These are phyloP conservation scores for Vigna reflexopilosa DNA, from an alignment of 306 rosid species.

Conservation along the genomic window DNA sequence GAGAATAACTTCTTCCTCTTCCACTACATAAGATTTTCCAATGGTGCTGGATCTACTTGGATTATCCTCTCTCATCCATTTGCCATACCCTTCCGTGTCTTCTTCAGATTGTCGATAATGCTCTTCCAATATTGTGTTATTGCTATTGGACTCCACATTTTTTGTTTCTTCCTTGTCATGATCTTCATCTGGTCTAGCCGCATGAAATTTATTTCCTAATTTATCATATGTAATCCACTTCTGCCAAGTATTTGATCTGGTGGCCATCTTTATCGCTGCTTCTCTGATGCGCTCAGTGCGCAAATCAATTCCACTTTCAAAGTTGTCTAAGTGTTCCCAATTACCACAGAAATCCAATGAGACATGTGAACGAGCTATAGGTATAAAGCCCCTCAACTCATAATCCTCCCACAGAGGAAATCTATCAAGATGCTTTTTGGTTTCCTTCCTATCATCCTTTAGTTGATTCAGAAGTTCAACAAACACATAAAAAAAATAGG, in stretches of 20 bases:
- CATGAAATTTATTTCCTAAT: constrained; percentile 43
- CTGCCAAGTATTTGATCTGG: constrained; percentile 58
- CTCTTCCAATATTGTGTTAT: constrained; percentile 42
- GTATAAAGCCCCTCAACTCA: constrained; percentile 88
- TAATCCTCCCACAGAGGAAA: constrained; percentile 93
- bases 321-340: constrained; percentile 60
- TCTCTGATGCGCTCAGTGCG: constrained; percentile 67
- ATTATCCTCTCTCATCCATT: constrained; percentile 37
- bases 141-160: constrained; percentile 35
- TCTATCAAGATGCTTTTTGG: constrained; percentile 42
- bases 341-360: constrained; percentile 66
- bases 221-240: constrained; percentile 64
- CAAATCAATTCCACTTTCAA: constrained; percentile 57
- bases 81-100: constrained; percentile 39
- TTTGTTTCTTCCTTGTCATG: constrained; percentile 46
- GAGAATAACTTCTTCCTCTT: constrained; percentile 96
- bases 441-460: constrained; percentile 44
- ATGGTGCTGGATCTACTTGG: constrained; percentile 35
- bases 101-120: constrained; percentile 36
- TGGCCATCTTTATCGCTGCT: constrained; percentile 68
- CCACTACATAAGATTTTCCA: constrained; percentile 51
- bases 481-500: constrained; percentile 71
- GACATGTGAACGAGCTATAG: constrained; percentile 59
- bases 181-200: constrained; percentile 47
- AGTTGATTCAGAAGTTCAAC: constrained; percentile 59